phyloP scores from a whole-genome alignment of 2,329 filamentous ascomycete genomes.

The Colletotrichum sp. region DNA sequence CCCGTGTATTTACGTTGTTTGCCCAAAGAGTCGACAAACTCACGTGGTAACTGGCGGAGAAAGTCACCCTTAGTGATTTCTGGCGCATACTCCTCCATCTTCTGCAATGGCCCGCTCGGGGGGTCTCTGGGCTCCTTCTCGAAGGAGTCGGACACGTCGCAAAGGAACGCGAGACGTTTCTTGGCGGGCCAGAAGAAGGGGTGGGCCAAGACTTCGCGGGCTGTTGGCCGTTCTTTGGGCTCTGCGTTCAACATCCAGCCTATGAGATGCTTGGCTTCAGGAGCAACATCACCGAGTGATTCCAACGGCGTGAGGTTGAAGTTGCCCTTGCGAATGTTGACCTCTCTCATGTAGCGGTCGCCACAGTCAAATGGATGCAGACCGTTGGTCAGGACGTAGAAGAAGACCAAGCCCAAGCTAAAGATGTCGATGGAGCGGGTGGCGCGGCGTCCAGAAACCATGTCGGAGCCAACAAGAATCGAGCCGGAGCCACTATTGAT shows the following conservation, averaged over 20 bases:
- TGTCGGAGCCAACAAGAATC: conserved; percentile 60
- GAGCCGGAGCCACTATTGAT: conserved; percentile 66
- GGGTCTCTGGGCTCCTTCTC: conserved; percentile 90
- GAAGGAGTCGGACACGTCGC: conserved; percentile 94
- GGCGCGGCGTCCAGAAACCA: conserved; percentile 74
- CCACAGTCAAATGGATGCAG: conserved; percentile 93
- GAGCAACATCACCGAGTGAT: conserved; percentile 79
- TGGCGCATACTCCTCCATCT: conserved; percentile 59
- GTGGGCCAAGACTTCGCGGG: conserved; percentile 82
- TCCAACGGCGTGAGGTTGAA: conserved; percentile 75
- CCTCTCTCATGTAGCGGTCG: conserved; percentile 92
- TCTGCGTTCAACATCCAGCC: conserved; percentile 72
- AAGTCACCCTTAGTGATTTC: conserved; percentile 74
- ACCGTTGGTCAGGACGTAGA: conserved; percentile 94
- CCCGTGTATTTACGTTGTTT: conserved; percentile 97
- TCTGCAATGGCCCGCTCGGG: conserved; percentile 68
- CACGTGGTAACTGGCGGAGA: conserved; percentile 72
- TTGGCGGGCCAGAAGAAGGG: conserved; percentile 96
- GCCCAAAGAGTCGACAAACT: conserved; percentile 87
- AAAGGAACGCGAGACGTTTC: conserved; percentile 90
- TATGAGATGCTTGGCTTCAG: conserved; percentile 88
- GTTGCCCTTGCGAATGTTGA: conserved; percentile 93
- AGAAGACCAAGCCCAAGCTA: conserved; percentile 96
- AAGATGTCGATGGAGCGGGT: conserved; percentile 98
- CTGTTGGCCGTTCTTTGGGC: conserved; percentile 67